These are phyloP conservation scores for Eucalyptus virginea DNA, from an alignment of 345 rosid genomes.

Conservation along the genomic window DNA sequence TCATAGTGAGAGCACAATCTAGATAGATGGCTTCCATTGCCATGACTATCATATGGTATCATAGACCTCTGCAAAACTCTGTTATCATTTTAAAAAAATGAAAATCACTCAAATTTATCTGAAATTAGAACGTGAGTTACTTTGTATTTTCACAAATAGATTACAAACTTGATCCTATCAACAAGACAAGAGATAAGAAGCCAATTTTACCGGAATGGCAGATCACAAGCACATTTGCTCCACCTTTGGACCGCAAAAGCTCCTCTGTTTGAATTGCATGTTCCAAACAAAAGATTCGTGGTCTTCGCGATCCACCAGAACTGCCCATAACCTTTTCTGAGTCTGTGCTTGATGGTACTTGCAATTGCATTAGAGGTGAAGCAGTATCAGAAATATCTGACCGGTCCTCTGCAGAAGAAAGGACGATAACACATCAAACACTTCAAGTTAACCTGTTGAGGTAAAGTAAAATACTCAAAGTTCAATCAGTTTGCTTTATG, in stretches of 20 bases:
- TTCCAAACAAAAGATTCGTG: slow-evolving; percentile 93
- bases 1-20: background rate
- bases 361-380: slow-evolving; percentile 11
- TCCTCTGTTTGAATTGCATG: slow-evolving; percentile 76
- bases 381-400: background rate
- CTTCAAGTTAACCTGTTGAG: background rate
- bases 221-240: slow-evolving; percentile 65
- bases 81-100: background rate
- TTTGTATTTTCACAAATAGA: background rate
- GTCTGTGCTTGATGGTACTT: slow-evolving; percentile 2
- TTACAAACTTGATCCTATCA: background rate
- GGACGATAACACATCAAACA: background rate
- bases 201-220: slow-evolving; percentile 83
- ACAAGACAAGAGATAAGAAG: background rate
- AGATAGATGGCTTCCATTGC: background rate
- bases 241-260: slow-evolving; percentile 67
- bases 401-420: background rate
- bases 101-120: background rate
- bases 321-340: slow-evolving; percentile 30
- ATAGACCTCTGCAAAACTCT: background rate
- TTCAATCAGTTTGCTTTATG: background rate
- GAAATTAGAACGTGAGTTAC: background rate
- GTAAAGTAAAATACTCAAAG: background rate
- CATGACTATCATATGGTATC: background rate
- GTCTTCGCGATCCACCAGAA: slow-evolving; percentile 48